These are phyloP conservation scores for Ganoderma leucocontextum DNA, from an alignment of 1,284 basidiomycete species.

Conservation along the genomic window DNA sequence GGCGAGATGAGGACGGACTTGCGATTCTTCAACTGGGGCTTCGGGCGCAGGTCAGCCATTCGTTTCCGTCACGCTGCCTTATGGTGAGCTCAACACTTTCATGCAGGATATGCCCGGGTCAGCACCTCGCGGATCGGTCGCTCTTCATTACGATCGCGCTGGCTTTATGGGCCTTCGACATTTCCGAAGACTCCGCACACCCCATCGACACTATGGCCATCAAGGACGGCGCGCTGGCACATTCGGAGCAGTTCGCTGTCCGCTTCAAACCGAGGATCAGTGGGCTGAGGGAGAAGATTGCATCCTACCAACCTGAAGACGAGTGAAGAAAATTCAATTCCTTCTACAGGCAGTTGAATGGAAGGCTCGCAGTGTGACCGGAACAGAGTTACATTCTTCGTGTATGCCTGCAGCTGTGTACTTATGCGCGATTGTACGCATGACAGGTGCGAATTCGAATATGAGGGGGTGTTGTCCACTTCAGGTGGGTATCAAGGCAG, in stretches of 20 bases:
- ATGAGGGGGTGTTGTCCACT: background rate
- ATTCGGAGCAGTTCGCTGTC: conserved; percentile 63
- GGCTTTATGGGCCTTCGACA: conserved; percentile 66
- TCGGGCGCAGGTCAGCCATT: conserved; percentile 59
- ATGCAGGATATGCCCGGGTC: conserved; percentile 64
- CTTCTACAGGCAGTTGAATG: background rate
- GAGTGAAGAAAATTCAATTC: conserved; percentile 5
- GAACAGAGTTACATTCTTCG: background rate
- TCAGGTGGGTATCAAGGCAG: background rate
- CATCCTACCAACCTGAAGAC: conserved; percentile 19
- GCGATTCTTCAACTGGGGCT: conserved; percentile 62
- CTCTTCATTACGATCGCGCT: conserved; percentile 66
- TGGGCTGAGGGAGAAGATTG: conserved; percentile 24
- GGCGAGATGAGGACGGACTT: conserved; percentile 60
- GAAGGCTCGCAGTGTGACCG: background rate
- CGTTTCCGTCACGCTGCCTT: background rate
- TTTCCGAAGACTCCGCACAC: conserved; percentile 53
- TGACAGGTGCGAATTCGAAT: background rate
- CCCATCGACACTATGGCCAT: conserved; percentile 67
- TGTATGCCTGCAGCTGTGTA: background rate
- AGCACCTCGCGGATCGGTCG: conserved; percentile 64
- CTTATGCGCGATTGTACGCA: background rate
- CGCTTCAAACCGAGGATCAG: conserved; percentile 45
- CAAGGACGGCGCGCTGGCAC: conserved; percentile 63
- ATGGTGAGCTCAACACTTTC: background rate